phyloP scores from a whole-genome alignment of 768 basidiomycete genomes.

The Collybia nuda region DNA sequence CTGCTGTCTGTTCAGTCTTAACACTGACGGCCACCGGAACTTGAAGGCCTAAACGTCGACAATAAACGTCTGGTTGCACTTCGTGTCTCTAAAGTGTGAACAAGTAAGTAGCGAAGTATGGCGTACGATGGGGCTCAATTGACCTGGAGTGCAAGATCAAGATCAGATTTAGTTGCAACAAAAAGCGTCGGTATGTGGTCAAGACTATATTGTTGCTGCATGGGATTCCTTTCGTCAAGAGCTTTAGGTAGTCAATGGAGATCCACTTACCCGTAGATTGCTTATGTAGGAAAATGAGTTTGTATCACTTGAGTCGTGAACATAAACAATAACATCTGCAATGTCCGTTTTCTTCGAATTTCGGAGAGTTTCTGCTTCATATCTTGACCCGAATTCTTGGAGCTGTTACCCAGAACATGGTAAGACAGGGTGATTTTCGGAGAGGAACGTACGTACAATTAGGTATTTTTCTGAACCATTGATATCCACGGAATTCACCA shows the following conservation, averaged over 20 bases:
- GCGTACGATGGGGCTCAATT: conserved; percentile 11
- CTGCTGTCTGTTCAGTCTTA: conserved; percentile 79
- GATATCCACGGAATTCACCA: conserved; percentile 94
- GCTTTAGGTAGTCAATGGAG: background rate
- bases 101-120: background rate
- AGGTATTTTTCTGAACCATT: conserved; percentile 95
- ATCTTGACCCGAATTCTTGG: conserved; percentile 96
- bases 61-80: conserved; percentile 98
- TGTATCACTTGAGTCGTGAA: conserved; percentile 97
- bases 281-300: conserved; percentile 99
- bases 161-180: conserved; percentile 98
- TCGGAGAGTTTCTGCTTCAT: conserved; percentile 87
- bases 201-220: conserved; percentile 93
- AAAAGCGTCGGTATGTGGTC: conserved; percentile 95
- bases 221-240: background rate
- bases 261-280: conserved; percentile 73
- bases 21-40: conserved; percentile 95
- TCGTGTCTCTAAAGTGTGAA: conserved; percentile 74
- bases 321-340: conserved; percentile 93
- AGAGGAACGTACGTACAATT: conserved; percentile 67
- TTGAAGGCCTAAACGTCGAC: conserved; percentile 82
- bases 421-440: background rate
- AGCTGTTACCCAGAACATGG: conserved; percentile 46
- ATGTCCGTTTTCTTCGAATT: conserved; percentile 89
- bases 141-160: conserved; percentile 94